These are phyloP conservation scores for Phytophthora melonis DNA, from an alignment of 352 stramenopile genomes.

Conservation along the genomic window DNA sequence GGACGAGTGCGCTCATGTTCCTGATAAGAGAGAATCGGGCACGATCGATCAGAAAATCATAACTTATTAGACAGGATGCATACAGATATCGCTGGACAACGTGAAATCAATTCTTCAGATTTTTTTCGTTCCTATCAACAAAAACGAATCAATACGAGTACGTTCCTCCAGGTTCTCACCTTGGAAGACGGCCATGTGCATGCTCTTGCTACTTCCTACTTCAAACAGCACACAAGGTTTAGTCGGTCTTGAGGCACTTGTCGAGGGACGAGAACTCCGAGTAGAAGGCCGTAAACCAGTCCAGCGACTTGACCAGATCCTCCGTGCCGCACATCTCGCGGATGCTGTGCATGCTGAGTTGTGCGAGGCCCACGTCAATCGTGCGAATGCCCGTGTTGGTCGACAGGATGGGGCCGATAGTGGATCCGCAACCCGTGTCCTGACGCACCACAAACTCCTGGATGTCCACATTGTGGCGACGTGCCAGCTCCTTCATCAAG, in stretches of 20 bases:
- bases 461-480: conserved; percentile 84
- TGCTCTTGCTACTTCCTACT: conserved; percentile 11
- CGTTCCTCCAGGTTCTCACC: background rate
- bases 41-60: conserved; percentile 19
- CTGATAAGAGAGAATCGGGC: conserved; percentile 44
- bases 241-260: conserved; percentile 81
- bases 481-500: conserved; percentile 92
- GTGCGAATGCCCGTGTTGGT: conserved; percentile 95
- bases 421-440: conserved; percentile 96
- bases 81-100: conserved; percentile 16
- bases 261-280: conserved; percentile 93
- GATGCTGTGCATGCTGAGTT: conserved; percentile 98
- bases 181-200: conserved; percentile 1
- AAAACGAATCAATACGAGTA: conserved; percentile 5
- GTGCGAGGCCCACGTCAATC: conserved; percentile 97
- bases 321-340: conserved; percentile 96
- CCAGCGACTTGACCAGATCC: conserved; percentile 82
- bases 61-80: conserved; percentile 29
- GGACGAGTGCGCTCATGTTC: conserved; percentile 63
- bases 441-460: conserved; percentile 98
- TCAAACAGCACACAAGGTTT: conserved; percentile 21
- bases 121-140: conserved; percentile 8
- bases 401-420: conserved; percentile 97
- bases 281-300: conserved; percentile 95
- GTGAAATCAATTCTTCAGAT: conserved; percentile 28